Base-by-base conservation (phyloP, 2,329 filamentous ascomycete species). In the Didymella keratinophila region DNA sequence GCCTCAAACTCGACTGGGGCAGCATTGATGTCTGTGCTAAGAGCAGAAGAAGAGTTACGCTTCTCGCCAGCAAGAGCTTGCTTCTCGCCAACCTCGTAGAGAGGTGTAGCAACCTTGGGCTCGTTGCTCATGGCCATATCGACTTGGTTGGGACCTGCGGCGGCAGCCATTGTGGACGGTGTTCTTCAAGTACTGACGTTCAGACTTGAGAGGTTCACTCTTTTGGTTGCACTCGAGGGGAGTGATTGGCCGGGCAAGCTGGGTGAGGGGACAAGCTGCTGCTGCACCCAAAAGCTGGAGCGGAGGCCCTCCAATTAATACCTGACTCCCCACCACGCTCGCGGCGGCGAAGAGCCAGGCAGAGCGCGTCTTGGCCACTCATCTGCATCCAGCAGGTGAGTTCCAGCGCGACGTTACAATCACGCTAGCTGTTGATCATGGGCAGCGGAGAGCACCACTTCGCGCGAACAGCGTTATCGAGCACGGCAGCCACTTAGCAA, bases 111-210 rank as follows among this genome's bases (percentile, higher is more conserved):
- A 42, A 71, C 49, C 59, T 70, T 71, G 51, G 75, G 74, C 67
- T 76, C 72, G 51, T 75, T 64, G 63, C 68, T 71, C 64, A 75
- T 66, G 59, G 75, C 75, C 60, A 76, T 64, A 53, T 77, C 75
- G 21, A 68, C 63, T 57, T 61, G 55, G 54, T 76, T 75, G 50
- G 71, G 72, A 28, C 64, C 72, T 39, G 71, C 65, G 30, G 68
- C 65, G 45, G 65, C 67, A 61, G 72, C 59, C 74, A 76, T 76
- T 51, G 39, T 72, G 62, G 37, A 42, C 34, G 58, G 46, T 52
- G 60, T 42, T 48, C 39, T 65, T 46, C 52, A 62, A 64, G 60
- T 47, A 28, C 34, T 63, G 52, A 61, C n/a, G 50, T 50, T 52
- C 30, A 51, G 42, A 56, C 56, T 50, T n/a, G 57, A 49, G 14